Evolutionary conservation across 164 flowering plant species (phyloP).

Genomic region (Stephania yunnanensis): DNA sequence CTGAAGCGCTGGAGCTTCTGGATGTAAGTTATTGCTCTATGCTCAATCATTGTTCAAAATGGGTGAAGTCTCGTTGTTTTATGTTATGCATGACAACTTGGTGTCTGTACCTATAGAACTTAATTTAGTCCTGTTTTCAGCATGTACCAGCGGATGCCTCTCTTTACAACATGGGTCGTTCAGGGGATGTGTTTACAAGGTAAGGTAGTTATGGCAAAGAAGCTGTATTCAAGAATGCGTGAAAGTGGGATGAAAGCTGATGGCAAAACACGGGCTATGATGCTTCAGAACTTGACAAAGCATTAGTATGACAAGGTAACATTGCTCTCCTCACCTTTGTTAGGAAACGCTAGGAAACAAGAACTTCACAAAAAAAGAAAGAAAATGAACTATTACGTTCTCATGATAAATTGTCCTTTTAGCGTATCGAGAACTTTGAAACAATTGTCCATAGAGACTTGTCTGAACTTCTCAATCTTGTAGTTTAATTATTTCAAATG

Average conservation of each 20-base stretch:
- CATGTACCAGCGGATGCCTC: conserved; percentile 45
- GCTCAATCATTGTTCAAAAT: neutral
- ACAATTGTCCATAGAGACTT: too few species aligned
- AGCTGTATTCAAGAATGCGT: conserved; percentile 59
- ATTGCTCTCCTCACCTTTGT: conserved; percentile 10
- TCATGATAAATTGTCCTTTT: too few species aligned
- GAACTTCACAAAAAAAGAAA: too few species aligned
- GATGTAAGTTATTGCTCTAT: conserved; percentile 38
- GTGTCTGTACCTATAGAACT: neutral
- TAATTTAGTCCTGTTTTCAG: conserved; percentile 25
- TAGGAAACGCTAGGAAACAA: neutral
- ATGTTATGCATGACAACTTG: neutral
- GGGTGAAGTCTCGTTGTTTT: neutral
- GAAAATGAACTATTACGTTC: too few species aligned
- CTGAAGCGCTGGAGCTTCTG: conserved; percentile 56
- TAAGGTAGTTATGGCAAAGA: conserved; percentile 46
- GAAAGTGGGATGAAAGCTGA: conserved; percentile 56
- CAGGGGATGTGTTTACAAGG: conserved; percentile 75
- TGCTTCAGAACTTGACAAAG: conserved; percentile 57
- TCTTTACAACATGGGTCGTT: conserved; percentile 62
- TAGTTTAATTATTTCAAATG: too few species aligned
- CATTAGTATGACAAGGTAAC: conserved; percentile 9
- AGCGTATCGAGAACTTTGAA: too few species aligned
- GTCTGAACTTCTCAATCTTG: too few species aligned
- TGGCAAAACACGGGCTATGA: conserved; percentile 78